These are phyloP conservation scores for Daedaleopsis sinensis DNA, from an alignment of 768 basidiomycete genomes.

Conservation along the genomic window DNA sequence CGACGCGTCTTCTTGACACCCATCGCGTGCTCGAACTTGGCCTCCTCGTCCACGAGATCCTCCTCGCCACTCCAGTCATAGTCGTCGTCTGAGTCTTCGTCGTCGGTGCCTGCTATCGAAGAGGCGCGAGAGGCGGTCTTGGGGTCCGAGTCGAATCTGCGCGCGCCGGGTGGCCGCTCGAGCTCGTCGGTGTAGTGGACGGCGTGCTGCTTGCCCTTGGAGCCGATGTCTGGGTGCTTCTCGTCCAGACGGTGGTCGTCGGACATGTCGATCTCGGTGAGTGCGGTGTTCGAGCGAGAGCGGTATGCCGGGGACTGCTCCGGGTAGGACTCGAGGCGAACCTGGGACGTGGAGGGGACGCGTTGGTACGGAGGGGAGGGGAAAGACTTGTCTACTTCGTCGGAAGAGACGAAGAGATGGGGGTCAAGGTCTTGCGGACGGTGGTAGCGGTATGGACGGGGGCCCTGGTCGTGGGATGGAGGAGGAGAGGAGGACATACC, in stretches of 20 bases:
- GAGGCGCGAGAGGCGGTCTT: conserved; percentile 37
- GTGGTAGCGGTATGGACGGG: neutral
- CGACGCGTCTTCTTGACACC: conserved; percentile 45
- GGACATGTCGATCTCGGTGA: conserved; percentile 23
- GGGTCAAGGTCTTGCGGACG: conserved; percentile 10
- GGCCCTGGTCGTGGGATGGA: neutral
- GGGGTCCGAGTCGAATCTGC: conserved; percentile 17
- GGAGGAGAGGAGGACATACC: conserved; percentile 3
- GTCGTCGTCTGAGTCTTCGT: conserved; percentile 58
- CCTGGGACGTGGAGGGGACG: conserved; percentile 37
- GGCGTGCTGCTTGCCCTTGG: conserved; percentile 38
- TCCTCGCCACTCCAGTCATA: conserved; percentile 84
- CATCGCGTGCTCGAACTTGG: conserved; percentile 64
- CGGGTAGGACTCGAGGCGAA: conserved; percentile 27
- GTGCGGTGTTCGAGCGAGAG: conserved; percentile 27
- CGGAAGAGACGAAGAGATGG: conserved; percentile 24
- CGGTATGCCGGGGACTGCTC: conserved; percentile 29
- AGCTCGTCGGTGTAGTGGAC: conserved; percentile 60
- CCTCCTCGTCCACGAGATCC: conserved; percentile 71
- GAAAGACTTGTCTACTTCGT: conserved; percentile 23
- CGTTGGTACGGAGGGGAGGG: conserved; percentile 45
- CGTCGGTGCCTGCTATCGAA: conserved; percentile 57
- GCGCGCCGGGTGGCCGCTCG: conserved; percentile 26
- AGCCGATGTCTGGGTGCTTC: conserved; percentile 22
- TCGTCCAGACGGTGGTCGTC: conserved; percentile 26